These are phyloP conservation scores for Hysterium pulicare DNA, from an alignment of 2,329 filamentous ascomycete species.

Conservation along the genomic window DNA sequence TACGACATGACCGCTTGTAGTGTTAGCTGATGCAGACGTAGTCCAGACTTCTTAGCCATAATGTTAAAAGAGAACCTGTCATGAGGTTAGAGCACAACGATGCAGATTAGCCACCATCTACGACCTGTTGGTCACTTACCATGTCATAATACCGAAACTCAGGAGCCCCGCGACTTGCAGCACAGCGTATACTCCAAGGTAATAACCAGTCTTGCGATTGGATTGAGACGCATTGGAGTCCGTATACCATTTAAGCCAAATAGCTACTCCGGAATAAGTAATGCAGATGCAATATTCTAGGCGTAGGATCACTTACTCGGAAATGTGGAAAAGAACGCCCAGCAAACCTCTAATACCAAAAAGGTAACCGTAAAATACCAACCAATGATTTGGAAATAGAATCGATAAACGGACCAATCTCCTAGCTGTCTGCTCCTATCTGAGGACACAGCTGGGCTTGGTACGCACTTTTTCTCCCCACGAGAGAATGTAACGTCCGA, in stretches of 20 bases:
- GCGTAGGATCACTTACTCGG: neutral
- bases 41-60: neutral
- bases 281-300: neutral
- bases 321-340: neutral
- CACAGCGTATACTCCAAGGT: neutral
- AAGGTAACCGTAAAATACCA: neutral
- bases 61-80: neutral
- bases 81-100: too few species aligned
- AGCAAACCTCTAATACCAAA: neutral
- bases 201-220: neutral
- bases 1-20: neutral
- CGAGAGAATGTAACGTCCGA: neutral
- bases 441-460: neutral
- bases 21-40: neutral
- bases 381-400: neutral
- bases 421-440: neutral
- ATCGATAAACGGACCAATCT: neutral
- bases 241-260: neutral
- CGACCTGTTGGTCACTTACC: neutral
- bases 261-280: neutral
- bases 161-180: neutral
- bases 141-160: neutral
- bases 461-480: neutral
- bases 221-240: neutral
- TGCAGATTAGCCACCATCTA: too few species aligned